Conservation (phyloP, 2,329 filamentous ascomycete genomes). For the Beauveria asiatica region DNA sequence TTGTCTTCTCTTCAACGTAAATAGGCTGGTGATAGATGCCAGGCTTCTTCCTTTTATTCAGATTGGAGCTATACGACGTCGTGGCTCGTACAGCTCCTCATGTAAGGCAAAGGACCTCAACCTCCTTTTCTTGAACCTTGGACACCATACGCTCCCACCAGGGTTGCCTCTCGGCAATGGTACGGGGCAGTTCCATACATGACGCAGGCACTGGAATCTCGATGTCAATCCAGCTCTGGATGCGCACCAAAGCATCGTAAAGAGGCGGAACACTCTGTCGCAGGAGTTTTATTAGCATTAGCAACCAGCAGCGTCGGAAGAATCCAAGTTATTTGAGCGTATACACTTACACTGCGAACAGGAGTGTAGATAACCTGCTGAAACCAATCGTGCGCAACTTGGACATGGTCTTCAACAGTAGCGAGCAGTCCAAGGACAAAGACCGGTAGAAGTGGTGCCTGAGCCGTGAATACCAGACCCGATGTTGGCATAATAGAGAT, state of each 20-base stretch:
- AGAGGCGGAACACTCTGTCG: slow-evolving; percentile 32
- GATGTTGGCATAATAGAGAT: slow-evolving; percentile 34
- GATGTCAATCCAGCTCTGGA: slow-evolving; percentile 27
- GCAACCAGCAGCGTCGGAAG: neutral
- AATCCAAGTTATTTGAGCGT: neutral
- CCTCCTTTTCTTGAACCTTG: slow-evolving; percentile 22
- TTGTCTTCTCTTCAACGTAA: neutral
- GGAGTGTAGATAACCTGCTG: slow-evolving; percentile 27
- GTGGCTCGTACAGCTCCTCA: slow-evolving; percentile 15
- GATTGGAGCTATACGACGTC: neutral
- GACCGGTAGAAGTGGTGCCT: slow-evolving; percentile 32
- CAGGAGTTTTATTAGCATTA: slow-evolving; percentile 9
- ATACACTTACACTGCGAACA: slow-evolving; percentile 30
- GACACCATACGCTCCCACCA: slow-evolving; percentile 34
- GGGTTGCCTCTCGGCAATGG: slow-evolving; percentile 22
- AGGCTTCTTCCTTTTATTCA: neutral
- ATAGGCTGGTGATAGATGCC: neutral
- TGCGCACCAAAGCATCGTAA: slow-evolving; percentile 24
- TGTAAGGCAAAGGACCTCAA: slow-evolving; percentile 31
- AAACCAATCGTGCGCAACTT: slow-evolving; percentile 27
- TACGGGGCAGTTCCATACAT: slow-evolving; percentile 13
- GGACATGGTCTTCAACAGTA: slow-evolving; percentile 20
- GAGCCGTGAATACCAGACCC: slow-evolving; percentile 31
- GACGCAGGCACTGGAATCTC: slow-evolving; percentile 17
- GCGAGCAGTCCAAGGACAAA: slow-evolving; percentile 32